Conservation (phyloP, 805 yeast genomes). For the Lachancea dasiensis region DNA sequence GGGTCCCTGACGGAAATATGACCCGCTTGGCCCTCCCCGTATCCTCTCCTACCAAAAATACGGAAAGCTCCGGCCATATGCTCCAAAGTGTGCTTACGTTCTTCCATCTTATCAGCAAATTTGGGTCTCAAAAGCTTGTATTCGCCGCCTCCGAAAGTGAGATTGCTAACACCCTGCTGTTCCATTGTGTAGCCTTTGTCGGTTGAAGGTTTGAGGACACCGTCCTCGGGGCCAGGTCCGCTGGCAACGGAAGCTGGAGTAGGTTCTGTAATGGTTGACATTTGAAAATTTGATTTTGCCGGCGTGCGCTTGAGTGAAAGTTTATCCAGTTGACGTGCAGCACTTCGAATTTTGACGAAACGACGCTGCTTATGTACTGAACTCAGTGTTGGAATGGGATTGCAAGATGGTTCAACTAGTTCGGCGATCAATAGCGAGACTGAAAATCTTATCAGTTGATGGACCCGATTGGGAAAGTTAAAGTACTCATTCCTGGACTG, state of each 20-base stretch:
- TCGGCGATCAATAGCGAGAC: too few species aligned
- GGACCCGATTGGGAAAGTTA: too few species aligned
- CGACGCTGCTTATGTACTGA: not conserved
- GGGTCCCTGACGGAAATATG: conserved; percentile 86
- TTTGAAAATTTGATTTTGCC: not conserved
- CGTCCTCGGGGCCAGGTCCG: too few species aligned
- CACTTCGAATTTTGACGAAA: too few species aligned
- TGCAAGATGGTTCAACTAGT: too few species aligned
- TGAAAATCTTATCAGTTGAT: too few species aligned
- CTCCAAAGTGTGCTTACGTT: conserved; percentile 32
- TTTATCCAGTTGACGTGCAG: too few species aligned
- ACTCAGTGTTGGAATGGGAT: not conserved
- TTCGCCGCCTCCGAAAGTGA: conserved; percentile 16
- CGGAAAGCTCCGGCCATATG: conserved; percentile 87
- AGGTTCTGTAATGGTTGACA: conserved; percentile 1
- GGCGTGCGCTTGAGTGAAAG: not conserved
- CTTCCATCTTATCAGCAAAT: conserved; percentile 16
- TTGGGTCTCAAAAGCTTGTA: conserved; percentile 16
- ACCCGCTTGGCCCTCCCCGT: conserved; percentile 74
- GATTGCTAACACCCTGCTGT: conserved; percentile 20
- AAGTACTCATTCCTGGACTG: too few species aligned
- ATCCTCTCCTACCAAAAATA: conserved; percentile 73
- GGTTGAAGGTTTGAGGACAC: conserved; percentile 1
- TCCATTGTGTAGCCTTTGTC: conserved; percentile 4
- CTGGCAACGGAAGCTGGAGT: not conserved